Percentiles rank a stretch among this genome's conserved stretches.
Evolutionary conservation across 2,329 filamentous ascomycete species (phyloP).

Genomic region (Aspergillus ruber): DNA sequence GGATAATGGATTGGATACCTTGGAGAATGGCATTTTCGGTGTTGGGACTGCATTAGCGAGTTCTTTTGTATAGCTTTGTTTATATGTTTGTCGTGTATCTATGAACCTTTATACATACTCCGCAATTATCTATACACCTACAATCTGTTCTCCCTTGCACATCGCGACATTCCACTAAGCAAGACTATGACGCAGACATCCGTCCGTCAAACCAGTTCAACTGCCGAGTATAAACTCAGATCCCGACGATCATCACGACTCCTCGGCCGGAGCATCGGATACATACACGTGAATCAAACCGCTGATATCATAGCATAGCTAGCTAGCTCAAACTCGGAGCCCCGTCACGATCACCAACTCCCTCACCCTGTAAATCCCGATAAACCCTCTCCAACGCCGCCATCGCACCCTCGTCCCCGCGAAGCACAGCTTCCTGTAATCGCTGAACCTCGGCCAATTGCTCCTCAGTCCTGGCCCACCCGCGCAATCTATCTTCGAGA

Average conservation of each 20-base stretch:
- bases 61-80: background rate
- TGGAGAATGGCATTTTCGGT: background rate
- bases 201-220: background rate
- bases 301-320: background rate
- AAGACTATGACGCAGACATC: background rate
- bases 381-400: constrained; percentile 32
- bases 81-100: background rate
- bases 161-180: too few relatives aligned
- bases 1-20: background rate
- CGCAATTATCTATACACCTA: too few relatives aligned
- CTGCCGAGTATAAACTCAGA: background rate
- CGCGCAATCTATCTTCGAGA: constrained; percentile 25
- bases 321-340: too few relatives aligned
- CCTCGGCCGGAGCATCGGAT: constrained; percentile 1
- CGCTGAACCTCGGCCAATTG: constrained; percentile 30
- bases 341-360: background rate
- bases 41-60: background rate
- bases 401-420: constrained; percentile 32
- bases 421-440: constrained; percentile 29
- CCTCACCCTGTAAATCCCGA: constrained; percentile 1
- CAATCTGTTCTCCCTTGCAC: background rate
- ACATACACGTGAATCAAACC: background rate
- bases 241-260: background rate
- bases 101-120: background rate
- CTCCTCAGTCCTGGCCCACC: constrained; percentile 34